These are phyloP conservation scores for Tetracladium setigerum DNA, from an alignment of 495 filamentous ascomycete species.

Conservation along the genomic window DNA sequence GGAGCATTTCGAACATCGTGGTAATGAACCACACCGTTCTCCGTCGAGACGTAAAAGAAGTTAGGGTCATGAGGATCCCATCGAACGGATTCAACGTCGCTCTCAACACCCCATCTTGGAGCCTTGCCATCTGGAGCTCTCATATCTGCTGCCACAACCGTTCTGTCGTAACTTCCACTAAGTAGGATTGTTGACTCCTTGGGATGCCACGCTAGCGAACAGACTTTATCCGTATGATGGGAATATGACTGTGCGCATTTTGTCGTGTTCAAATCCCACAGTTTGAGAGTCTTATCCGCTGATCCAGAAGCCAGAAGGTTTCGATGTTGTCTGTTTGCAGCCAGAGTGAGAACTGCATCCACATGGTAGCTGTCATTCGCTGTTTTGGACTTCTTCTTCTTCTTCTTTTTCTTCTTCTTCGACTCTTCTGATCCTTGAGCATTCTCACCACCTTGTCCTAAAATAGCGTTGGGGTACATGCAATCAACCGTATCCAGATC, in stretches of 20 bases:
- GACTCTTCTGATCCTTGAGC: constrained; percentile 35
- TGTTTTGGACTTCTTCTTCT: constrained; percentile 77
- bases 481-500: constrained; percentile 90
- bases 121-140: constrained; percentile 71
- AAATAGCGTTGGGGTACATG: constrained; percentile 96
- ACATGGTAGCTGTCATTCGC: constrained; percentile 89
- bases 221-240: constrained; percentile 91
- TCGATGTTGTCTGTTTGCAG: constrained; percentile 84
- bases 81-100: constrained; percentile 83
- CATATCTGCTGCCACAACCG: constrained; percentile 88
- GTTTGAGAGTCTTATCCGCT: constrained; percentile 91
- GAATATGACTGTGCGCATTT: constrained; percentile 92
- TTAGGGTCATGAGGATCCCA: constrained; percentile 93
- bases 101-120: constrained; percentile 84
- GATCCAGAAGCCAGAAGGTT: constrained; percentile 95
- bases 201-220: constrained; percentile 88
- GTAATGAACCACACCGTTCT: constrained; percentile 81
- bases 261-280: constrained; percentile 90
- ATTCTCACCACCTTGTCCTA: constrained; percentile 70
- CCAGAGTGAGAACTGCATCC: constrained; percentile 83
- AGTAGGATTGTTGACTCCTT: constrained; percentile 80
- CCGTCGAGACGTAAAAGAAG: constrained; percentile 92
- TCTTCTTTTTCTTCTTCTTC: constrained; percentile 62
- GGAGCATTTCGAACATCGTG: constrained; percentile 71
- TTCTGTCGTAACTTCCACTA: constrained; percentile 90